Percentiles rank a stretch among this genome's conserved stretches.
Evolutionary conservation across 2,329 filamentous ascomycete genomes (phyloP).

Genomic region (Fusarium haematococcum): DNA sequence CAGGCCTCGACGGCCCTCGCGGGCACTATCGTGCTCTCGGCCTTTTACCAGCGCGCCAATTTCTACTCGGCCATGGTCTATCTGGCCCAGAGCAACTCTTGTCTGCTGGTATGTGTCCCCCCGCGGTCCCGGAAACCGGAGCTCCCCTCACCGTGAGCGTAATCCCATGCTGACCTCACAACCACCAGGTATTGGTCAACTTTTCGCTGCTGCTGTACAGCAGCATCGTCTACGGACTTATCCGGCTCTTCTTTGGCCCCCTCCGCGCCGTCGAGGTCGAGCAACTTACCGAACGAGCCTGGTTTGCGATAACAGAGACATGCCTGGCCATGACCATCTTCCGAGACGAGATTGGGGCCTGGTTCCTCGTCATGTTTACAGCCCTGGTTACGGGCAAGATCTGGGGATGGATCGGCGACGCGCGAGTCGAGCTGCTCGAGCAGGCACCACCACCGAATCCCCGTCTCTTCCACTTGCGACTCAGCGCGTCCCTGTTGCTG

Average conservation of each 20-base stretch:
- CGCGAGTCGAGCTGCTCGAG: conserved; percentile 91
- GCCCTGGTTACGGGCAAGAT: conserved; percentile 92
- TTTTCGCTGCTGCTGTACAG: conserved; percentile 85
- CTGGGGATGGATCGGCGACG: conserved; percentile 98
- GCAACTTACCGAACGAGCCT: conserved; percentile 95
- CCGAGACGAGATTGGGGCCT: conserved; percentile 91
- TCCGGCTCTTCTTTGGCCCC: conserved; percentile 89
- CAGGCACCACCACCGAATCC: conserved; percentile 94
- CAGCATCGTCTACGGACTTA: conserved; percentile 85
- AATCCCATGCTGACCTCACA: conserved; percentile 15
- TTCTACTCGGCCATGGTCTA: conserved; percentile 99
- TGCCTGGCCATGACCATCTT: conserved; percentile 99
- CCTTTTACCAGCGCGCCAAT: conserved; percentile 94
- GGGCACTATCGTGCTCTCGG: conserved; percentile 84
- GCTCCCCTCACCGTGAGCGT: not conserved
- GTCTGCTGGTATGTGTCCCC: conserved; percentile 78
- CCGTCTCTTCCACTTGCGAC: conserved; percentile 84
- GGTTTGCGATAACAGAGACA: conserved; percentile 98
- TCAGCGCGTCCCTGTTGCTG: conserved; percentile 81
- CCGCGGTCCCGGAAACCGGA: conserved; percentile 1
- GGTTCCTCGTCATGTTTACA: conserved; percentile 97
- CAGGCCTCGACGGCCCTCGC: conserved; percentile 87
- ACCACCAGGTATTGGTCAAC: conserved; percentile 84
- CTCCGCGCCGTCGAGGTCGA: conserved; percentile 95
- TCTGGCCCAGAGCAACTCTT: conserved; percentile 95